These are phyloP conservation scores for Pythium myriotylum DNA, from an alignment of 352 stramenopile genomes.

Conservation along the genomic window DNA sequence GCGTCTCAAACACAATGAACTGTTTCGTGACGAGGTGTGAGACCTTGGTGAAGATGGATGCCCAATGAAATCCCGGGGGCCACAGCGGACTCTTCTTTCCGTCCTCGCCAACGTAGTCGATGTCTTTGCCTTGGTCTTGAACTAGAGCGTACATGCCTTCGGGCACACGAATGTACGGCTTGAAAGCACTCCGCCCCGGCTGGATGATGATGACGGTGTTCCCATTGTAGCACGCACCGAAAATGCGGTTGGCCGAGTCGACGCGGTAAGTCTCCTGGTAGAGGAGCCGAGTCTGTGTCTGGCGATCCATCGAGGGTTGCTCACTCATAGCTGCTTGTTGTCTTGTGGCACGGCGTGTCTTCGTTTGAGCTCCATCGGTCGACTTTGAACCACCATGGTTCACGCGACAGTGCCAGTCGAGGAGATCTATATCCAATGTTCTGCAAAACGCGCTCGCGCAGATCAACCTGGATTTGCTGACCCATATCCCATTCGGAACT, in stretches of 20 bases:
- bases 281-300: slow-evolving; percentile 55
- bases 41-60: slow-evolving; percentile 74
- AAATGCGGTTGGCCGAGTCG: slow-evolving; percentile 71
- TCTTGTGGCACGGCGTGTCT: neutral
- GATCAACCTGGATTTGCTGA: too few relatives aligned
- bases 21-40: slow-evolving; percentile 89
- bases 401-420: too few relatives aligned
- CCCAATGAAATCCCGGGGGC: slow-evolving; percentile 76
- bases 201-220: slow-evolving; percentile 86
- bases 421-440: too few relatives aligned
- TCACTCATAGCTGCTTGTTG: slow-evolving; percentile 12
- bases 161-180: slow-evolving; percentile 85
- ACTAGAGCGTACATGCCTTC: slow-evolving; percentile 90
- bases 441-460: too few relatives aligned
- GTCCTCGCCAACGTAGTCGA: slow-evolving; percentile 55
- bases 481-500: too few relatives aligned
- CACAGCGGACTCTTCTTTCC: slow-evolving; percentile 60
- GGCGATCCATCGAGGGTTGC: slow-evolving; percentile 20
- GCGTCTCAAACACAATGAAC: slow-evolving; percentile 83
- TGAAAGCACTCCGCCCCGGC: slow-evolving; percentile 53
- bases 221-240: slow-evolving; percentile 78
- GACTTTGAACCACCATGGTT: neutral
- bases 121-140: slow-evolving; percentile 79
- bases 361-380: neutral
- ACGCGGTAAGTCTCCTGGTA: slow-evolving; percentile 66